These are phyloP conservation scores for Ceratocystis huliohia DNA, from an alignment of 2,329 filamentous ascomycete genomes.

Conservation along the genomic window DNA sequence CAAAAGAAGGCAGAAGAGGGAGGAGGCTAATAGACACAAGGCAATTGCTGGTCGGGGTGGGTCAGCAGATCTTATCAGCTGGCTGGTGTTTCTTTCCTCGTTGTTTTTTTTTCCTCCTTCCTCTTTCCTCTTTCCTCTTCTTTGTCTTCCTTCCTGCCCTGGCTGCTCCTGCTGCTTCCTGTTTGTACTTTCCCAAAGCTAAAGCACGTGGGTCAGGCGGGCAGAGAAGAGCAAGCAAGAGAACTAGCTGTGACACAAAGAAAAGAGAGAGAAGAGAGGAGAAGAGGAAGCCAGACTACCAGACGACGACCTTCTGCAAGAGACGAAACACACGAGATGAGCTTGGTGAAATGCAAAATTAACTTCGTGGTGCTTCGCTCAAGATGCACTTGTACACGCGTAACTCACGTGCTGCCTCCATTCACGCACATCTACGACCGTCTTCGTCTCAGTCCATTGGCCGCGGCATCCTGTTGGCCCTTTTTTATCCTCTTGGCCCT, in stretches of 20 bases:
- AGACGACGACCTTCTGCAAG: too few relatives aligned
- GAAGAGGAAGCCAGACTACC: too few relatives aligned
- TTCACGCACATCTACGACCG: not conserved
- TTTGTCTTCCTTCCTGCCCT: not conserved
- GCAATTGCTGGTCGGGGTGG: not conserved
- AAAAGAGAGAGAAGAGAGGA: too few relatives aligned
- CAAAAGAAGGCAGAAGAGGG: not conserved
- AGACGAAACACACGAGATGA: too few relatives aligned
- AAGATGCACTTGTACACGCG: not conserved
- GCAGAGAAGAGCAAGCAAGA: not conserved
- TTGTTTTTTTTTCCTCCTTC: not conserved
- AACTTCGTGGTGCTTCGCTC: too few relatives aligned
- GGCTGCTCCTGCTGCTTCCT: not conserved
- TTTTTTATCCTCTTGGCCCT: not conserved
- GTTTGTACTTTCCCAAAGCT: not conserved
- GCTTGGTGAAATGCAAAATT: too few relatives aligned
- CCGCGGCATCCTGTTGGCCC: constrained; percentile 1
- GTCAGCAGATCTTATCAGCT: not conserved
- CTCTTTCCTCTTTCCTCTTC: not conserved
- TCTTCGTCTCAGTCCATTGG: not conserved
- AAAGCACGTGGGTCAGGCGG: not conserved
- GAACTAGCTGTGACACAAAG: too few relatives aligned
- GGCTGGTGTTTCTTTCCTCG: not conserved
- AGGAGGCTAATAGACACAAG: not conserved
- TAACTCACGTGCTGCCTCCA: not conserved